phyloP scores from a whole-genome alignment of 176 grass and related monocot species.

The Saccharum spontaneum region DNA sequence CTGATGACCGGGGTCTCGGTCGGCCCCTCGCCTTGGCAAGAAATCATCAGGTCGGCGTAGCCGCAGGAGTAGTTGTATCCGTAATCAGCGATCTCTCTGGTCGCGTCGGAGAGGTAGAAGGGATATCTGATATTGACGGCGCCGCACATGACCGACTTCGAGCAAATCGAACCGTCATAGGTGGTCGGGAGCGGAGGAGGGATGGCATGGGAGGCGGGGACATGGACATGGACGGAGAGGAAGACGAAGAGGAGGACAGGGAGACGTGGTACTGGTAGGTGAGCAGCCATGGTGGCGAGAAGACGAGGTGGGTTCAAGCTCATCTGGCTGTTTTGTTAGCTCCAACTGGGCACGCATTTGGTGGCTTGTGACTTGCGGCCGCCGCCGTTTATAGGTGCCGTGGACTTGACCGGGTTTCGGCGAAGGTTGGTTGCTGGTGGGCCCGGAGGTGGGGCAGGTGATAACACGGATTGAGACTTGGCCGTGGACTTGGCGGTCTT shows the following conservation, averaged over 20 bases:
- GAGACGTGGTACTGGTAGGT: not conserved
- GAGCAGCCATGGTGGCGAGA: slow-evolving; percentile 17
- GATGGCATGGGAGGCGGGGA: too few species aligned
- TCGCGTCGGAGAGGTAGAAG: too few species aligned
- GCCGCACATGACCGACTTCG: too few species aligned
- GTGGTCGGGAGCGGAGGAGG: too few species aligned
- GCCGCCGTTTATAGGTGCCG: not conserved
- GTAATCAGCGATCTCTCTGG: too few species aligned
- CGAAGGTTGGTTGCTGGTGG: not conserved
- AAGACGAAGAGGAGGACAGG: not conserved
- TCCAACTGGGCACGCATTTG: not conserved
- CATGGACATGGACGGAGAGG: too few species aligned
- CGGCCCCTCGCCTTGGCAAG: too few species aligned
- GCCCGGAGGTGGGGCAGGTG: not conserved
- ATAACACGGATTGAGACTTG: not conserved
- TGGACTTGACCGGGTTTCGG: not conserved
- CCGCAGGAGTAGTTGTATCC: too few species aligned
- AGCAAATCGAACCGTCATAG: too few species aligned
- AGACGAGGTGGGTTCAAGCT: not conserved
- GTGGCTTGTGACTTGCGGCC: not conserved
- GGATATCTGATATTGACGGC: too few species aligned
- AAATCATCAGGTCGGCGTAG: too few species aligned
- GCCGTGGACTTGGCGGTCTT: not conserved
- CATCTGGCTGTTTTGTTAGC: not conserved
- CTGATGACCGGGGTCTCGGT: too few species aligned